Base-by-base conservation (phyloP, 176 grass and related monocot species). In the Melocanna baccifera region DNA sequence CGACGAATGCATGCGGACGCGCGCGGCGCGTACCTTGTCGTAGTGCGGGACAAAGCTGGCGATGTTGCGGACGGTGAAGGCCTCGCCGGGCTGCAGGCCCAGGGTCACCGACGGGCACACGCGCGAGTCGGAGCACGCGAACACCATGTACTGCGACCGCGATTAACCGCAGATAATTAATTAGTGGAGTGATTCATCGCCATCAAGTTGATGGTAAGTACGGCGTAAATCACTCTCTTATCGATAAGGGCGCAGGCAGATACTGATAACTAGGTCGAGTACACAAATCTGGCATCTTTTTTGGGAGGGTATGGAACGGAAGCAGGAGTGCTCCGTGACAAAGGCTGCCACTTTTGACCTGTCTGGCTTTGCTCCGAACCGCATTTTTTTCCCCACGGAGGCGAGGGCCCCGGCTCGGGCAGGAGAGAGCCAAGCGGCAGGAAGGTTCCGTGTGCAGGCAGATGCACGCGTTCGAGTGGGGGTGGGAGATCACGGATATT, bases 61-160 rank as follows among this genome's bases (percentile, higher is more conserved):
- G 48, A 98, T 91, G 91, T 98, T 98, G 62, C 96, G 96, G 68
- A 98, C n/a, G 56, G 83, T 88, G 86, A 98, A 98, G 77, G 96
- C 96, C 76, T 98, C 96, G 10, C 96, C 96, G n/a, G 96, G 96
- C 73, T 94, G 12, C 56, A 95, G 92, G 12, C 89, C 89, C 12
- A 98, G 85, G 59, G 91, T 87, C 82, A 98, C 96, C n/a, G 93
- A 98, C 26, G 96, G 96, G 93, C 96, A 98, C 82, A 92, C 89
- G 1, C 96, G 96, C 0, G 96, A 98, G 83, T 98, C 96, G 15
- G 96, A 20, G 72, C 96, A 98, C 0, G 96, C 86, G 87, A 98
- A 98, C 81, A 98, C 93, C 96, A 98, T 95, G 91, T 95, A 98
- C 95, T 98, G 92, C 71, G 72, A 9, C 50, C 4, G 6, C 41